phyloP scores from a whole-genome alignment of 306 rosid species.

The Fragaria nilgerrensis region DNA sequence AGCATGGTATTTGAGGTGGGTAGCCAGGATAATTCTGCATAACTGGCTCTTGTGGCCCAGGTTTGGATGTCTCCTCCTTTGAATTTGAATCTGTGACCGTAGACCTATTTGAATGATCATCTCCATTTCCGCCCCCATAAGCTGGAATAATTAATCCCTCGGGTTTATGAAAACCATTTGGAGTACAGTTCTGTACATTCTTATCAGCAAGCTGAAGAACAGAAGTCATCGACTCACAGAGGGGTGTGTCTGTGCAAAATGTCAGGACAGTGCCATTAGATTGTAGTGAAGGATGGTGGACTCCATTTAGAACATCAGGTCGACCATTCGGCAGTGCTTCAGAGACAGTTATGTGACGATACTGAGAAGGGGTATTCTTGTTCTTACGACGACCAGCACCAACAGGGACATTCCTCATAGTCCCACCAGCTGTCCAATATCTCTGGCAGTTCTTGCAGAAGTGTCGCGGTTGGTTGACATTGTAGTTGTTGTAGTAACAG shows the following conservation, averaged over 20 bases:
- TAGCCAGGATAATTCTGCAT: constrained; percentile 34
- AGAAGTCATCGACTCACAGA: constrained; percentile 50
- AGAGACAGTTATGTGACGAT: constrained; percentile 42
- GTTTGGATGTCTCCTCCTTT: constrained; percentile 30
- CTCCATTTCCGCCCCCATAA: constrained; percentile 25
- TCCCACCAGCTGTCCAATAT: constrained; percentile 62
- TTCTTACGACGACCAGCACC: constrained; percentile 63
- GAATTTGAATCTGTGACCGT: constrained; percentile 28
- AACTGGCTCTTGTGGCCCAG: constrained; percentile 38
- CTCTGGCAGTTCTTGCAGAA: constrained; percentile 58
- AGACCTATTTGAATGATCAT: constrained; percentile 29
- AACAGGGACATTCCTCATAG: constrained; percentile 56
- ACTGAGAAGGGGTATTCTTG: constrained; percentile 44
- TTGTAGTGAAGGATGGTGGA: constrained; percentile 31
- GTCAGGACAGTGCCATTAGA: constrained; percentile 41
- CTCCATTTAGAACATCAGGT: constrained; percentile 23
- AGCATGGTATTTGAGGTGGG: constrained; percentile 42
- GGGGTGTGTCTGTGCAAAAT: constrained; percentile 41
- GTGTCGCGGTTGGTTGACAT: constrained; percentile 52
- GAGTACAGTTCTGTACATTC: constrained; percentile 20
- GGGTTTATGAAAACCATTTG: constrained; percentile 39
- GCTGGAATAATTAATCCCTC: constrained; percentile 33
- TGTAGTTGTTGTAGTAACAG: constrained; percentile 56
- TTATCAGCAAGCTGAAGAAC: constrained; percentile 44
- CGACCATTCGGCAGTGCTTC: constrained; percentile 36